Percentiles rank a stretch among this genome's conserved stretches.
Evolutionary conservation across 1,284 basidiomycete genomes (phyloP).

Genomic region (Neotropicomus parvogracilis): DNA sequence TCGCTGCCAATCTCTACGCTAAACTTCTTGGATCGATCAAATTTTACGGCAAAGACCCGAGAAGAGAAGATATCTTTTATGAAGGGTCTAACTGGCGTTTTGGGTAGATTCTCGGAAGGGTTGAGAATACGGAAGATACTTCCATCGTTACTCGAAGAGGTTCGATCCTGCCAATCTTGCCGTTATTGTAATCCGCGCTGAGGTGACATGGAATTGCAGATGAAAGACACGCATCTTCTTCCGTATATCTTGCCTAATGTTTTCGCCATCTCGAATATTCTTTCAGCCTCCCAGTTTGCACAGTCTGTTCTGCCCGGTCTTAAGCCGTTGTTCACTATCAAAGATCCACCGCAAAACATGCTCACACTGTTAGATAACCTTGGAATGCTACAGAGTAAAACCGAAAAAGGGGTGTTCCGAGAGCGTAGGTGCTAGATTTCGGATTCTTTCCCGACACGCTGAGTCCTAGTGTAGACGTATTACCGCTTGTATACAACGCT

Average conservation of each 20-base stretch:
- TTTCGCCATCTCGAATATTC: constrained; percentile 82
- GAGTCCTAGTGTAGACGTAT: constrained; percentile 61
- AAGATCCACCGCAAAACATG: constrained; percentile 98
- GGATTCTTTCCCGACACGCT: background rate
- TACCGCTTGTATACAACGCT: constrained; percentile 93
- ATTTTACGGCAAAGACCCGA: constrained; percentile 88
- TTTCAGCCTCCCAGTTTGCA: constrained; percentile 82
- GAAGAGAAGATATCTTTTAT: constrained; percentile 97
- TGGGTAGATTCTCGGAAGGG: constrained; percentile 86
- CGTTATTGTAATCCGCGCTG: constrained; percentile 5
- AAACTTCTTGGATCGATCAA: constrained; percentile 94
- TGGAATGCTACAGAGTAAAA: constrained; percentile 85
- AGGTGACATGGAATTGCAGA: constrained; percentile 43
- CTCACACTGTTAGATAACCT: constrained; percentile 89
- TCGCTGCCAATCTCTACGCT: constrained; percentile 96
- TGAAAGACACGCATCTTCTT: constrained; percentile 89
- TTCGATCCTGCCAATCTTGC: constrained; percentile 33
- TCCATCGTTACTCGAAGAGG: constrained; percentile 93
- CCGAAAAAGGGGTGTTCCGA: constrained; percentile 80
- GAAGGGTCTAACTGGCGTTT: constrained; percentile 81
- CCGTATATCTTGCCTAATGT: constrained; percentile 98
- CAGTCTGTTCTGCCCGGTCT: constrained; percentile 80
- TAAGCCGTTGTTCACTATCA: constrained; percentile 86
- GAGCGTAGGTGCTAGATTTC: constrained; percentile 64
- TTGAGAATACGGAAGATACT: constrained; percentile 87